These are phyloP conservation scores for Malus asiatica DNA, from an alignment of 306 rosid species.

Conservation along the genomic window DNA sequence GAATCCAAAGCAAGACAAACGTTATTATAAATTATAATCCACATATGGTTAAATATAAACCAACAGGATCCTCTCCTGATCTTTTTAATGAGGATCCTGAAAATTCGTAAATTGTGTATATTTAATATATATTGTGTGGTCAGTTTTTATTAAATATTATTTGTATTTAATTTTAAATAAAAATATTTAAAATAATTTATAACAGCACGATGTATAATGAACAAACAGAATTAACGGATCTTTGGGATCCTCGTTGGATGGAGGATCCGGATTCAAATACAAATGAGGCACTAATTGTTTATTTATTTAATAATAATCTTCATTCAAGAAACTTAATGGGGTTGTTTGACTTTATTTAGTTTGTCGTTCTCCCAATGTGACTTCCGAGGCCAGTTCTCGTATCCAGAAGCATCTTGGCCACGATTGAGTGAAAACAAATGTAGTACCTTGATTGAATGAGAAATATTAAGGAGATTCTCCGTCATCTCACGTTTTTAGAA, in stretches of 20 bases:
- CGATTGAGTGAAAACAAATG: conserved; percentile 2
- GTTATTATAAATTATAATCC: not conserved
- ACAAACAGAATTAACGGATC: too few relatives aligned
- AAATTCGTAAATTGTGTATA: too few relatives aligned
- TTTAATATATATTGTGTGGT: fast-evolving
- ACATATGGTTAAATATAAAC: not conserved
- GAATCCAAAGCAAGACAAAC: not conserved
- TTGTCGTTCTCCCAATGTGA: not conserved
- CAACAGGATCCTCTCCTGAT: too few relatives aligned
- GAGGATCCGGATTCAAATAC: too few relatives aligned
- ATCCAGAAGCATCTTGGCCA: not conserved
- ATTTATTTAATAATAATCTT: not conserved
- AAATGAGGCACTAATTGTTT: not conserved
- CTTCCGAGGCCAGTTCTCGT: not conserved
- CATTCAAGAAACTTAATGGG: not conserved
- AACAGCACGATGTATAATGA: fast-evolving
- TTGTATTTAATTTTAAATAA: too few relatives aligned
- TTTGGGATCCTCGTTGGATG: fast-evolving
- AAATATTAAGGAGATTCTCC: too few relatives aligned
- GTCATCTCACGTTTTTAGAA: fast-evolving
- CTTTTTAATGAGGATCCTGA: too few relatives aligned
- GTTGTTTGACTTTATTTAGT: not conserved
- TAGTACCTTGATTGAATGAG: not conserved
- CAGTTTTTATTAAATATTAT: too few relatives aligned
- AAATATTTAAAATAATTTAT: too few relatives aligned